Percentiles rank a stretch among this genome's conserved stretches.
phyloP scores from a whole-genome alignment of 768 basidiomycete species.

The Candolleomyces eurysporus region DNA sequence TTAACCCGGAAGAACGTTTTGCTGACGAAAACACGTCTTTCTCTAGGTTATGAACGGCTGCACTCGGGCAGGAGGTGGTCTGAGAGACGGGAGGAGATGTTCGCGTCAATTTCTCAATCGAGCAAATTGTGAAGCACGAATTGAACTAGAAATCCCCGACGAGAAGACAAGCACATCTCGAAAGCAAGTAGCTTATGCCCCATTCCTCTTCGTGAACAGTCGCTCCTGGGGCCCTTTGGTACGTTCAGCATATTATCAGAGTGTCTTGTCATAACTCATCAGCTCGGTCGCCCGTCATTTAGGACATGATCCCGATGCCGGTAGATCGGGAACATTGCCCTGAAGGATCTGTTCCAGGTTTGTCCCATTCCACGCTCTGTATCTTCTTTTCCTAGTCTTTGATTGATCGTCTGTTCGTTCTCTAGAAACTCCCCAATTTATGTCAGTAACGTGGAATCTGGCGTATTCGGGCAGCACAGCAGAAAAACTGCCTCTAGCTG shows the following conservation, averaged over 20 bases:
- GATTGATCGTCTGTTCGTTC: neutral
- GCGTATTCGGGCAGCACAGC: slow-evolving; percentile 25
- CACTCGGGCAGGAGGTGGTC: slow-evolving; percentile 12
- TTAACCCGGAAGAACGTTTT: no score
- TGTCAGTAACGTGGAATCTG: slow-evolving; percentile 34
- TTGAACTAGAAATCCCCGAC: slow-evolving; percentile 15
- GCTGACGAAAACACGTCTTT: neutral
- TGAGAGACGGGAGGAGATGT: slow-evolving; percentile 13
- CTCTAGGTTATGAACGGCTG: neutral
- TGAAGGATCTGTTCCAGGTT: neutral
- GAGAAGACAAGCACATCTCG: slow-evolving; percentile 14
- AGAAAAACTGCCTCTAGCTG: slow-evolving; percentile 11
- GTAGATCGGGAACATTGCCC: slow-evolving; percentile 27
- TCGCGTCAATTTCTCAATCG: neutral
- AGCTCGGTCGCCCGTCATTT: neutral
- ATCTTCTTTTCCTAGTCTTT: neutral
- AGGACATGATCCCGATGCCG: slow-evolving; percentile 33
- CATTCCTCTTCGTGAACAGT: slow-evolving; percentile 23
- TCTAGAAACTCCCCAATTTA: slow-evolving; percentile 10
- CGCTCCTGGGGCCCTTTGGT: slow-evolving; percentile 29
- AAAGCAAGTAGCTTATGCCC: slow-evolving; percentile 29
- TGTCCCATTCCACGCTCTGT: neutral
- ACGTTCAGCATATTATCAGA: neutral
- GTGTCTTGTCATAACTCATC: neutral
- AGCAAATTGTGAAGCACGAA: neutral